Base-by-base conservation (phyloP, 352 stramenopile species). In the Pythium myriotylum region DNA sequence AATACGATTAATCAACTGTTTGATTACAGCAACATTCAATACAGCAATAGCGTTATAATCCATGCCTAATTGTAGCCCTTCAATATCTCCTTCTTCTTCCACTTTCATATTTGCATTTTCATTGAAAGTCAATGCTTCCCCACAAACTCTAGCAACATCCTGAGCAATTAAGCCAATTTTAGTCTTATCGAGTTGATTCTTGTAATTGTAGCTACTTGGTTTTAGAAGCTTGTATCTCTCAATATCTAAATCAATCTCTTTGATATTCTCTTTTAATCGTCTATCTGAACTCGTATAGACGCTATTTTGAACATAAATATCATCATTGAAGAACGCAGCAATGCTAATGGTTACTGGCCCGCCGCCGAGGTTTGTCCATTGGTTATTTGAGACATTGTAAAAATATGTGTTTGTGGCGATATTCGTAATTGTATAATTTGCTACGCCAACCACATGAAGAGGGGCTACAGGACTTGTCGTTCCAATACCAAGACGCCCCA, bases 121-220 rank as follows among this genome's bases (percentile, higher is more conserved):
- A 26, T 37, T 56, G 24, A 56, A 37, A 12, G 19, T 56, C 7
- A 56, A 13, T 19, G 24, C 24, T 56, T 49, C 52, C 33, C 35
- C 35, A 56, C 48, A 42, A 22, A 56, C 29, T 46, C 29, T 56
- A 45, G 20, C 17, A 40, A 35, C 58, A 53, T 35, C 39, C 16
- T 58, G 58, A 29, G 52, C 52, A 59, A 59, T 59, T n/a, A 50
- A 37, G n/a, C 52, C 52, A 40, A 59, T 27, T 59, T 59, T 47
- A 43, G 49, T 33, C 24, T 56, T 49, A 23, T 39, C 47, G 19
- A 16, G 7, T 37, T 59, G 19, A 27, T 37, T 37, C 24, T 59
- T 59, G 7, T 37, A 59, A 22, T 49, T 47, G 24, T 49, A 59
- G 19, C 39, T 47, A 37, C 24, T 26, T 48, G 52, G 52, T 20